These are phyloP conservation scores for Cercospora nicotianae DNA, from an alignment of 2,329 filamentous ascomycete species.

Conservation along the genomic window DNA sequence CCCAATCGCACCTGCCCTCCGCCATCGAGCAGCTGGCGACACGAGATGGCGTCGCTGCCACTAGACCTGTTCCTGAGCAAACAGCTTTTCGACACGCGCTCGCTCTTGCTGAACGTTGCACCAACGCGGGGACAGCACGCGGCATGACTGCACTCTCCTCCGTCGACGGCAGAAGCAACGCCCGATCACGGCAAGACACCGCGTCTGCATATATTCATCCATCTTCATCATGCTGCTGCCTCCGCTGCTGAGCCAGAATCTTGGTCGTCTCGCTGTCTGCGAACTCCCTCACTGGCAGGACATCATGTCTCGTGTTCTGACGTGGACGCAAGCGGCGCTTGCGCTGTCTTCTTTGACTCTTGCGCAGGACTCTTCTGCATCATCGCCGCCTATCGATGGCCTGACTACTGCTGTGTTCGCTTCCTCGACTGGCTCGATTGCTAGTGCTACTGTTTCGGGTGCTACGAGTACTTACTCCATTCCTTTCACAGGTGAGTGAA, in stretches of 20 bases:
- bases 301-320: conserved; percentile 21
- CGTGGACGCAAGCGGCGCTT: conserved; percentile 28
- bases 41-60: not conserved
- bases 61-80: not conserved
- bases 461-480: conserved; percentile 34
- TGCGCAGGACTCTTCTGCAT: conserved; percentile 28
- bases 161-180: not conserved
- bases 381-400: conserved; percentile 24
- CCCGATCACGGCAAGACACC: not conserved
- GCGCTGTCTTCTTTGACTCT: conserved; percentile 26
- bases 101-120: not conserved
- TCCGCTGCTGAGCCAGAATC: not conserved
- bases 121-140: not conserved
- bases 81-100: not conserved
- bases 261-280: not conserved
- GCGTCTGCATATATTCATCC: not conserved
- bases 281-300: not conserved
- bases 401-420: conserved; percentile 21
- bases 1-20: not conserved
- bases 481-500: conserved; percentile 28
- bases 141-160: not conserved
- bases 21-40: not conserved
- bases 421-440: conserved; percentile 23
- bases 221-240: not conserved
- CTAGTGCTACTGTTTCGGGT: conserved; percentile 34